Evolutionary conservation across 306 rosid genomes (phyloP), one percentile per base, ranked within the genome.

Genomic region (Astragalus glycyphyllos): DNA sequence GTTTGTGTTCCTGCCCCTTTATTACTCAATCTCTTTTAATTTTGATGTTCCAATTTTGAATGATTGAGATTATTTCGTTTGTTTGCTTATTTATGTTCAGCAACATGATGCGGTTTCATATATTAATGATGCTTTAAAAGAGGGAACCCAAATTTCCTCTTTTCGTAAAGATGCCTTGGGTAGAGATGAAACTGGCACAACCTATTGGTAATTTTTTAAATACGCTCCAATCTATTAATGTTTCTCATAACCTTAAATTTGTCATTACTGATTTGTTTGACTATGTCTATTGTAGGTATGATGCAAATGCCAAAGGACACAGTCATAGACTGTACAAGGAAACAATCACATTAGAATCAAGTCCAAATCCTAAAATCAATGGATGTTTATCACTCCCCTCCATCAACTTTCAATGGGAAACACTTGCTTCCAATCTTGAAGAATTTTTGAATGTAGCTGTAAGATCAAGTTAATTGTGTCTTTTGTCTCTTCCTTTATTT

Each of bases 101-200:
- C 96, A 94, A 88, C 80, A 84, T 71, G 98, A 94, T 75, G 80
- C 77, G 6, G 77, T 84, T 59, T 84, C 90, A 41, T 89, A 81
- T 77, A 71, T 94, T 11, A 87, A 88, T 72, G 88, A 83, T 69
- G 75, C 89, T 79, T 62, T 90, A 80, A 90, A 94, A 79, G 81
- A 90, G 84, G 96, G 89, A 84, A 80, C 87, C 46, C 81, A 78
- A 4, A 42, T 90, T 51, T 81, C 97, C 60, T 77, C 56, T 58
- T 88, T 93, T 47, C 90, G 86, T 56, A 90, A 90, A 83, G 88
- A 78, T 51, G 86, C 81, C 68, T 69, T 86, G 38, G 96, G 90
- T 66, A 84, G 84, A 80, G 90, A 76, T 78, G 86, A 69, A 80
- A 82, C 82, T 13, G 79, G 82, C 57, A 65, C 91, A 73, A 77